Conservation (phyloP, 179 eudicot species). For the Gypsophila paniculata region DNA sequence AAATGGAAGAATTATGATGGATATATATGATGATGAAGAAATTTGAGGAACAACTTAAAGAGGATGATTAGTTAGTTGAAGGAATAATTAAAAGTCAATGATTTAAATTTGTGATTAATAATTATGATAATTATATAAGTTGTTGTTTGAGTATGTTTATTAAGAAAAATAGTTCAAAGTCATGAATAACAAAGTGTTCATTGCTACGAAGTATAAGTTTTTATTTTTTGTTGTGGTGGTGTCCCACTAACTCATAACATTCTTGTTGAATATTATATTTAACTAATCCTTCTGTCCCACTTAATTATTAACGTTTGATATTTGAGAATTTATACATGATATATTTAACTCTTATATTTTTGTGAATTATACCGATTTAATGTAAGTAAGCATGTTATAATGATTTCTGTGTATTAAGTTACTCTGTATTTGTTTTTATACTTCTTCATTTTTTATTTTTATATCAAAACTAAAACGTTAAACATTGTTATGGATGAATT, state of each 20-base stretch:
- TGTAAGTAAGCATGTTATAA: no score
- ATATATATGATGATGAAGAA: constrained; percentile 5
- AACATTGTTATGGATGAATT: no score
- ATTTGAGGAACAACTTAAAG: no score
- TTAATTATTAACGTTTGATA: no score
- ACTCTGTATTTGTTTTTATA: no score
- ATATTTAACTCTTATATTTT: no score
- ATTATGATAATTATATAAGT: neutral
- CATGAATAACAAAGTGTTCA: neutral
- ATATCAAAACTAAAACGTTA: no score
- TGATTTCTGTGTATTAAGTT: no score
- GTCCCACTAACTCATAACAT: constrained; percentile 12
- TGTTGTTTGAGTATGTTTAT: neutral
- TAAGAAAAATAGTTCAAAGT: neutral
- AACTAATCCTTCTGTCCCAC: neutral
- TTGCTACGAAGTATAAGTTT: no score
- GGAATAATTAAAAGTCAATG: constrained; percentile 4
- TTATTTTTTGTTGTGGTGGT: neutral
- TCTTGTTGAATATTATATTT: neutral
- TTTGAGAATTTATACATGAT: no score
- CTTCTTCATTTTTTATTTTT: no score
- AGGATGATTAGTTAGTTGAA: constrained; percentile 13
- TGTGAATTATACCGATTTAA: no score
- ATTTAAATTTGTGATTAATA: neutral
- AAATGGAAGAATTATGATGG: neutral